A percentile compares a stretch with the other conserved stretches of the same genome.
These are phyloP conservation scores for Epicoccum nigrum DNA, from an alignment of 2,329 filamentous ascomycete genomes.

Conservation along the genomic window DNA sequence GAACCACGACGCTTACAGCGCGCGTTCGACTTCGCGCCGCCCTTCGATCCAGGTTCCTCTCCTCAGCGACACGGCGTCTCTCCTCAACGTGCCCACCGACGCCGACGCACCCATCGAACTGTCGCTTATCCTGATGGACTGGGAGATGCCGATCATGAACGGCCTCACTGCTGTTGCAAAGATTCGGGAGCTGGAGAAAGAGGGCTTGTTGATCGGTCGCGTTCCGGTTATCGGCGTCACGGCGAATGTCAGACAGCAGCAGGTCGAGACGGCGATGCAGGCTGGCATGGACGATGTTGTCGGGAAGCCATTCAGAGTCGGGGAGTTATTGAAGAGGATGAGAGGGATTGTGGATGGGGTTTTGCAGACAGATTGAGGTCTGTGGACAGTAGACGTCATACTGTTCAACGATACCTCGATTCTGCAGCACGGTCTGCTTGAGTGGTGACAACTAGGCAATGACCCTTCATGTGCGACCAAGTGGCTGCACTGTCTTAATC, in stretches of 20 bases:
- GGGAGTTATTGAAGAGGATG: slow-evolving; percentile 34
- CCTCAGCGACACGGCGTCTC: neutral
- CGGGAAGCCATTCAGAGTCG: slow-evolving; percentile 70
- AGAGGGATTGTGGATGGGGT: slow-evolving; percentile 18
- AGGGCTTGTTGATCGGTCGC: slow-evolving; percentile 25
- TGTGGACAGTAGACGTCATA: neutral
- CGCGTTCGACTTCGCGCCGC: neutral
- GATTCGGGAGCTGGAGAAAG: slow-evolving; percentile 34
- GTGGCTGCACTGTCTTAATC: too few species aligned
- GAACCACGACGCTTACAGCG: slow-evolving; percentile 16
- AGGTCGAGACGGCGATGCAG: slow-evolving; percentile 35
- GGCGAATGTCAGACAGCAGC: slow-evolving; percentile 43
- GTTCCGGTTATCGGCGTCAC: slow-evolving; percentile 45
- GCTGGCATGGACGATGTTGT: slow-evolving; percentile 62
- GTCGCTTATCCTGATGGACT: slow-evolving; percentile 41
- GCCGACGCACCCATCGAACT: slow-evolving; percentile 14
- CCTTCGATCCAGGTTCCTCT: slow-evolving; percentile 58
- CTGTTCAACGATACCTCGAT: neutral
- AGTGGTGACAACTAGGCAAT: too few species aligned
- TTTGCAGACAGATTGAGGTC: neutral
- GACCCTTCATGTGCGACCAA: too few species aligned
- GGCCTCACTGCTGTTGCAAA: slow-evolving; percentile 35
- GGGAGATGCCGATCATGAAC: slow-evolving; percentile 46
- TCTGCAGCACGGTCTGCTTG: too few species aligned
- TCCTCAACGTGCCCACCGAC: neutral